These are phyloP conservation scores for Rhododendron ovatum DNA, from an alignment of 148 eudicot genomes.

Conservation along the genomic window DNA sequence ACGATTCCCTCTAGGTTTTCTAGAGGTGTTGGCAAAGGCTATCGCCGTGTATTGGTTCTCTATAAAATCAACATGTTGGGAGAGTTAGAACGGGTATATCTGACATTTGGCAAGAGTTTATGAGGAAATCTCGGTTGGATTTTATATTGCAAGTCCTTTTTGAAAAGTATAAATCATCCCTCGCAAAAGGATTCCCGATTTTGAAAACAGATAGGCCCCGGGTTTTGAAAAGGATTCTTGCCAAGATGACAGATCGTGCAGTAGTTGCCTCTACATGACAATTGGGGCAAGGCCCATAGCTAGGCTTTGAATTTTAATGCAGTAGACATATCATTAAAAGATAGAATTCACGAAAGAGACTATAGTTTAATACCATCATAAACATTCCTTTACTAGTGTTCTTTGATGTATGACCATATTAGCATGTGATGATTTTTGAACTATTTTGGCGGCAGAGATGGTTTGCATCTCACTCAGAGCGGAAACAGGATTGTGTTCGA, in stretches of 20 bases:
- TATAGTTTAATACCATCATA: neutral
- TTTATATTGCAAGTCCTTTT: neutral
- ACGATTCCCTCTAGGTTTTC: neutral
- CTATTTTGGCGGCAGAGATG: constrained; percentile 52
- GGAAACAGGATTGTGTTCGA: constrained; percentile 77
- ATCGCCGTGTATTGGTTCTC: neutral
- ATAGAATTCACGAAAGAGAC: neutral
- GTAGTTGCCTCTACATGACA: neutral
- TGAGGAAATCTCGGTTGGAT: neutral
- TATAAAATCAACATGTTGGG: neutral
- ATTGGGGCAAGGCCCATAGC: neutral
- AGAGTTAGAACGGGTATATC: neutral
- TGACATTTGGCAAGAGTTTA: neutral
- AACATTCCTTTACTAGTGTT: neutral
- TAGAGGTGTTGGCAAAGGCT: neutral
- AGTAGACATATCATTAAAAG: neutral
- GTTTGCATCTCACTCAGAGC: constrained; percentile 61
- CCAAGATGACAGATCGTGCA: neutral
- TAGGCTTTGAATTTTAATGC: neutral
- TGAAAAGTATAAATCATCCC: neutral
- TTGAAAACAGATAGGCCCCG: neutral
- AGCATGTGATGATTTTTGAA: neutral
- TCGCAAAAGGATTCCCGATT: neutral
- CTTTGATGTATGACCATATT: neutral
- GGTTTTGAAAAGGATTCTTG: neutral